These are phyloP conservation scores for Phytophthora niederhauseri DNA, from an alignment of 352 stramenopile species.

Conservation along the genomic window DNA sequence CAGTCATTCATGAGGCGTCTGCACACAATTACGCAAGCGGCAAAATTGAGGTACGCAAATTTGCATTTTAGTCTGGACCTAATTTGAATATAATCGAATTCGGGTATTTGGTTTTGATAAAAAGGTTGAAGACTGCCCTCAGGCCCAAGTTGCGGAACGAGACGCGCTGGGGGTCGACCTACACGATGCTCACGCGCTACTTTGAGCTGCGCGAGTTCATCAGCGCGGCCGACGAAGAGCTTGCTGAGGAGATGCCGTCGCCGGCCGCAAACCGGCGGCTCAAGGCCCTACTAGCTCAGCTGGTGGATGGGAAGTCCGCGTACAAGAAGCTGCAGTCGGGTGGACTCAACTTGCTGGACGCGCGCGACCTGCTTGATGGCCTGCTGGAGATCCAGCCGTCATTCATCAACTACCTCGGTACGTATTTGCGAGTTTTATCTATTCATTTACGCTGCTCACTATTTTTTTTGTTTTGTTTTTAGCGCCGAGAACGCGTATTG, in stretches of 20 bases:
- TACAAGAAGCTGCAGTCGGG: constrained; percentile 11
- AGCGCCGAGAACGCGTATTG: constrained; percentile 10
- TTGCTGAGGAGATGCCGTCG: constrained; percentile 5
- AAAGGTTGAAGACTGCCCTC: not conserved
- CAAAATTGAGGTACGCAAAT: constrained; percentile 13
- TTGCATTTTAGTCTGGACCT: not conserved
- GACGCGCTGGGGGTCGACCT: constrained; percentile 12
- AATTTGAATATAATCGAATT: not conserved
- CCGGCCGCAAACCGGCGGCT: constrained; percentile 1
- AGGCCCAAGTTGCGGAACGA: constrained; percentile 2
- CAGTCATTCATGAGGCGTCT: constrained; percentile 16
- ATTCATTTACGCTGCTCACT: constrained; percentile 2
- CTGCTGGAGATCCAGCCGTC: constrained; percentile 7
- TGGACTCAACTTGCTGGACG: constrained; percentile 4
- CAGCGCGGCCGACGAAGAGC: constrained; percentile 4
- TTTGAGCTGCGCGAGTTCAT: constrained; percentile 17
- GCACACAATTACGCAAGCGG: constrained; percentile 8
- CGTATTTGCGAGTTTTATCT: not conserved
- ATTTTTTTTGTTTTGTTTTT: constrained; percentile 5
- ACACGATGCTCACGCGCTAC: constrained; percentile 13
- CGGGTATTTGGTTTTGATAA: not conserved
- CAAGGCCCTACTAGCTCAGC: not conserved
- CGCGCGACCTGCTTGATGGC: not conserved
- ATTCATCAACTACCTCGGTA: constrained; percentile 9
- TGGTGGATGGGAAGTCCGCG: constrained; percentile 1